Conservation (phyloP, 306 rosid genomes). For the Casuarina cunninghamiana region DNA sequence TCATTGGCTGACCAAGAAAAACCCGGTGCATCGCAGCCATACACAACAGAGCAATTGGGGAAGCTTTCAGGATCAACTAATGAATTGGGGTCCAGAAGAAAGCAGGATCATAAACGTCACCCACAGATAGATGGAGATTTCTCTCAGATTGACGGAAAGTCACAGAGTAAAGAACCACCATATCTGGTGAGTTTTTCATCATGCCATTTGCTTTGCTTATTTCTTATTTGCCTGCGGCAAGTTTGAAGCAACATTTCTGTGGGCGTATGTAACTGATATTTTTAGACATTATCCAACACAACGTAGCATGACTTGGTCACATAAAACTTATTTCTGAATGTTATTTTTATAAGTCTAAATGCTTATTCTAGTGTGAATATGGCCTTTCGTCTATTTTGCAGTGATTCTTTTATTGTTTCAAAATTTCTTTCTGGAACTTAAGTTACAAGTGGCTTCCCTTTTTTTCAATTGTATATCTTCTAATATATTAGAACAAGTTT, state of each 20-base stretch:
- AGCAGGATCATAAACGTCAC: conserved; percentile 43
- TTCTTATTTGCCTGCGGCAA: neutral
- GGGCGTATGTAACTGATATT: neutral
- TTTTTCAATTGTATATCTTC: no score
- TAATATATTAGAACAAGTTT: neutral
- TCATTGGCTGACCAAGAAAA: conserved; percentile 42
- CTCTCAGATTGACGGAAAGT: conserved; percentile 40
- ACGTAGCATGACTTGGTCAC: neutral
- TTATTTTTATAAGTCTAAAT: neutral
- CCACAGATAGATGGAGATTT: conserved; percentile 41
- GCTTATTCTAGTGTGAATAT: conserved; percentile 1
- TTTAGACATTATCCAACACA: neutral
- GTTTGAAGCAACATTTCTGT: neutral
- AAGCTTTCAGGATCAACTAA: conserved; percentile 41
- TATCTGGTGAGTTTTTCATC: conserved; percentile 47
- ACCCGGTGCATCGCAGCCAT: conserved; percentile 36
- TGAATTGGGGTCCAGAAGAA: conserved; percentile 47
- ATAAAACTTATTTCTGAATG: neutral
- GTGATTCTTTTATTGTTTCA: no score
- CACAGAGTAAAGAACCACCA: conserved; percentile 35
- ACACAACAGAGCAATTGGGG: conserved; percentile 27
- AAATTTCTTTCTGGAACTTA: neutral
- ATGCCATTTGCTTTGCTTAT: neutral
- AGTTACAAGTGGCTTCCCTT: no score
- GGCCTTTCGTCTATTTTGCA: neutral